Evolutionary conservation across 2,329 filamentous ascomycete species (phyloP), one percentile per base, ranked within the genome.

Genomic region (Botrytis fabae): DNA sequence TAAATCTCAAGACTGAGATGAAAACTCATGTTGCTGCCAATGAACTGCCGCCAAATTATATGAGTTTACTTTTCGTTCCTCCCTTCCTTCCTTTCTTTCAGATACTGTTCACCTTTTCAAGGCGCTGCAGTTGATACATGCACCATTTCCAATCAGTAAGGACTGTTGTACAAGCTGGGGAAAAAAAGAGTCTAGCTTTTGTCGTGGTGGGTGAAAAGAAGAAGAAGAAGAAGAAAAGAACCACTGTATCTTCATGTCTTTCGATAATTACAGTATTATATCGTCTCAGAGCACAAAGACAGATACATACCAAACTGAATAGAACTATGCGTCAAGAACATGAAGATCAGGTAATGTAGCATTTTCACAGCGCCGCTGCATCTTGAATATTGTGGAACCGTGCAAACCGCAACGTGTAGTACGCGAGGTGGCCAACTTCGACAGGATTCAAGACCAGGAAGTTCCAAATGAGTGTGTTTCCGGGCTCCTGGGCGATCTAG

Each of bases 391-490:
- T 18, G 16, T 63, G 25, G 61, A 44, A 12, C 4, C 10, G 16
- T 44, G 38, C 38, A 63, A 1, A 32, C 16, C 38, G 38, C 38
- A 28, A n/a, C 25, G 25, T 42, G 10, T 28, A n/a, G 60, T n/a
- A 9, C 38, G 25, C 61, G 20, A 6, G 9, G 9, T 2, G 18
- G 44, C 25, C 25, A 4, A 18, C 16, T 28, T 42, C 61, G 61
- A 28, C 25, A 42, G 35, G n/a, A 35, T 68, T 2, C 48, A 57
- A 65, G 64, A 68, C n/a, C 35, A 54, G 65, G 48, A 20, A 69
- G 4, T 69, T 57, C 38, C 48, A 57, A 54, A 69, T 69, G 65
- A 57, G 38, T 57, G 65, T 68, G 46, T 32, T 14, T 38, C 28
- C 32, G 6, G 14, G 18, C 25, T n/a, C 22, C n/a, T 10, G 22